phyloP scores from a whole-genome alignment of 2,329 filamentous ascomycete genomes.

The Monosporascus sp. region DNA sequence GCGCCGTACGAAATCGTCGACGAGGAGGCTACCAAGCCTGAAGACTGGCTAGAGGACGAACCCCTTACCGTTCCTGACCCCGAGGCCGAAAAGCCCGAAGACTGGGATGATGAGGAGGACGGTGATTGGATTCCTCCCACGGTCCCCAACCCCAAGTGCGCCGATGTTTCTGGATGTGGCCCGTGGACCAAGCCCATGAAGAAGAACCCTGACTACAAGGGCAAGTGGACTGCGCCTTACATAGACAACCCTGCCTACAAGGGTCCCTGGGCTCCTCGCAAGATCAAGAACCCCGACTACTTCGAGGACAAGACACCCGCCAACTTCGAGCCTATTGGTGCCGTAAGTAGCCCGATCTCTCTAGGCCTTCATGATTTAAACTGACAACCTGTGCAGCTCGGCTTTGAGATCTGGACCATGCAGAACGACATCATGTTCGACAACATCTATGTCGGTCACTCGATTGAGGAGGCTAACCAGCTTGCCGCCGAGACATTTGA shows the following conservation, averaged over 20 bases:
- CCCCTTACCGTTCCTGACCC: conserved; percentile 79
- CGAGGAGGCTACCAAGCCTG: conserved; percentile 83
- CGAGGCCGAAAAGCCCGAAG: conserved; percentile 93
- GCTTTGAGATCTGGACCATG: conserved; percentile 99
- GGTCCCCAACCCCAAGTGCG: conserved; percentile 93
- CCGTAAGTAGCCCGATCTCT: conserved; percentile 55
- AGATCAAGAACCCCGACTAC: conserved; percentile 95
- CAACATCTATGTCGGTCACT: conserved; percentile 99
- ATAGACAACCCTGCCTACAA: conserved; percentile 99
- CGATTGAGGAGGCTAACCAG: conserved; percentile 83
- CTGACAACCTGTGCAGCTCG: conserved; percentile 57
- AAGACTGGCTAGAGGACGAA: conserved; percentile 94
- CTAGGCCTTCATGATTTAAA: not conserved
- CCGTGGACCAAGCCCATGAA: conserved; percentile 88
- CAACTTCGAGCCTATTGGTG: conserved; percentile 97
- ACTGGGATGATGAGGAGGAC: conserved; percentile 99
- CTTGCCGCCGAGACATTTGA: conserved; percentile 86
- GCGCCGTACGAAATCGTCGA: conserved; percentile 95
- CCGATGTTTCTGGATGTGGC: conserved; percentile 88
- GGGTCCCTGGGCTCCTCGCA: conserved; percentile 87
- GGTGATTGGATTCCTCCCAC: conserved; percentile 92
- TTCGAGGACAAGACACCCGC: conserved; percentile 95
- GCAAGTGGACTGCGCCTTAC: conserved; percentile 89
- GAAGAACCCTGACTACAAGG: conserved; percentile 96
- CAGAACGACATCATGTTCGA: conserved; percentile 97